Evolutionary conservation across 768 basidiomycete genomes (phyloP), one percentile per base, ranked within the genome.

Genomic region (Lactifluus echinatus): DNA sequence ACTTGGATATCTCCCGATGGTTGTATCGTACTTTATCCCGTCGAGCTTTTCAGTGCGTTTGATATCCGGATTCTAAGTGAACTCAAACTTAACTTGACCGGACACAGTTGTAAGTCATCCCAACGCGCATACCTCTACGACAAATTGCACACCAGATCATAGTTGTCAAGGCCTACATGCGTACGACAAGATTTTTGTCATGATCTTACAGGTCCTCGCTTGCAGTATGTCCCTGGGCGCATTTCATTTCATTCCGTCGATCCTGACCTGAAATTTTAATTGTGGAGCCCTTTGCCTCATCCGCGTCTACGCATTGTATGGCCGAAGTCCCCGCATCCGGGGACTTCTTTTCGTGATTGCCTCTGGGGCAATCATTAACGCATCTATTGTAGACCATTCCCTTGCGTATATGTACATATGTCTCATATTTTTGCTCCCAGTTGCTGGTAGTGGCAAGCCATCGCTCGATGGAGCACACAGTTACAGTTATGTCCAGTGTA

Each of bases 1-100:
- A 46, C 67, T 77, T 33, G 75, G 73, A 10, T 57, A 64, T 28
- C 61, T 67, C 6, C 65, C 63, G 1, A 50, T 67, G 17, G 63
- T 60, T 28, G 60, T 55, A 1, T 65, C 61, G 19, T 67, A 67
- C 48, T 66, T 67, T 11, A 15, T 19, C 10, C 26, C 3, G 10
- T 3, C 8, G 24, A 26, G 7, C 33, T 7, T n/a, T 17, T 1
- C 1, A 11, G 55, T 56, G 47, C 55, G 55, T 56, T 12, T n/a
- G 21, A 31, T 19, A 10, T 48, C 23, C 39, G 33, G 6, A 23
- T 19, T 17, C 15, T 14, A 33, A 19, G 50, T 31, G 15, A 14
- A 24, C 28, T 4, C 14, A 28, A 14, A 12, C 46, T 33, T 21
- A 48, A 17, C 34, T 6, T 23, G 21, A 39, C 34, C 4, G 6